Evolutionary conservation across 2,329 filamentous ascomycete genomes (phyloP).

Genomic region (Fusarium ramigenum): DNA sequence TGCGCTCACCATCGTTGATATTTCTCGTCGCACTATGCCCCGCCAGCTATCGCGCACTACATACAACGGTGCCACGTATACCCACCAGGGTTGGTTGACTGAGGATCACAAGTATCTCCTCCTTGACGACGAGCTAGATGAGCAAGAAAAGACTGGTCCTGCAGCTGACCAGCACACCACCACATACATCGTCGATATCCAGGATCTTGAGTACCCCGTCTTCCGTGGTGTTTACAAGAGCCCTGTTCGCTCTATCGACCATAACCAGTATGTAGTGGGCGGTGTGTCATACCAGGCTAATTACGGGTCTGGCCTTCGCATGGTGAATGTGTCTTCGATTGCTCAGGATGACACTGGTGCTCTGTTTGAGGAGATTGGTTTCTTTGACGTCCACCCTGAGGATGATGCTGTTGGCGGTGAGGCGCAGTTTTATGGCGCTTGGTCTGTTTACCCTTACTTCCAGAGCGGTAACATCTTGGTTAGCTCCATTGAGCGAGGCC

Average conservation of each 20-base stretch:
- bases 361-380: constrained; percentile 1
- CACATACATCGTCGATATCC: constrained; percentile 61
- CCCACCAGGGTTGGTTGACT: constrained; percentile 63
- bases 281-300: constrained; percentile 10
- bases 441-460: constrained; percentile 59
- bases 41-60: constrained; percentile 11
- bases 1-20: constrained; percentile 5
- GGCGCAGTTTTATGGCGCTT: constrained; percentile 54
- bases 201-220: constrained; percentile 50
- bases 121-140: constrained; percentile 64
- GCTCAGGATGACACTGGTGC: constrained; percentile 3
- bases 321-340: constrained; percentile 3
- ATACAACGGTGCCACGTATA: constrained; percentile 11
- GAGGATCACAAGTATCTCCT: constrained; percentile 55
- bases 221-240: constrained; percentile 33
- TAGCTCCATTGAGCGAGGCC: constrained; percentile 57
- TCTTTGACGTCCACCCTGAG: constrained; percentile 5
- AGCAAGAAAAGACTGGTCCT: constrained; percentile 52
- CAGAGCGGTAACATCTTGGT: constrained; percentile 56
- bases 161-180: constrained; percentile 54
- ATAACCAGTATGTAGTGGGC: constrained; percentile 1
- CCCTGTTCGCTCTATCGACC: constrained; percentile 6
- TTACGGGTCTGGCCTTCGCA: neutral
- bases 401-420: constrained; percentile 54
- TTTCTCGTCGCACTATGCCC: constrained; percentile 4